A percentile compares a stretch with the other conserved stretches of the same genome.
Evolutionary conservation across 2,329 filamentous ascomycete species (phyloP).

Genomic region (Venturia asperata): DNA sequence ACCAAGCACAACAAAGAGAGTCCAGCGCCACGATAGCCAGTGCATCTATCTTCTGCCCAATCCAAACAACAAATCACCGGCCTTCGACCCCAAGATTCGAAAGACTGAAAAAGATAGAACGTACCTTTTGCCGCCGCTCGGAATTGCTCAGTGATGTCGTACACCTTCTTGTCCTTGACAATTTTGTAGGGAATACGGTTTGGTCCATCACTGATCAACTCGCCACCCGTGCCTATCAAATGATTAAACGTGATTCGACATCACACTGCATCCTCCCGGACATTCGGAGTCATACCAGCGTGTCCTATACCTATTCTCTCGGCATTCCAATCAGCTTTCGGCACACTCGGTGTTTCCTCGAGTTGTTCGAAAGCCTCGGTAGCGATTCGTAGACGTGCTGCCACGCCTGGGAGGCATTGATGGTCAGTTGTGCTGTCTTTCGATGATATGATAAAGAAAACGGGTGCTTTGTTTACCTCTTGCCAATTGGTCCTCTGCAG

Average conservation of each 20-base stretch:
- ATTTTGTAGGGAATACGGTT: neutral
- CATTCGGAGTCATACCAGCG: neutral
- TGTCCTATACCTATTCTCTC: neutral
- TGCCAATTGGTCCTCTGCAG: neutral
- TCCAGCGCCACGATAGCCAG: neutral
- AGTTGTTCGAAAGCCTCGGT: neutral
- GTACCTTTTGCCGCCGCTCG: slow-evolving; percentile 45
- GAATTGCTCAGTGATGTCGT: slow-evolving; percentile 52
- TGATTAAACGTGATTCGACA: neutral
- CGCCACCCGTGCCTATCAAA: neutral
- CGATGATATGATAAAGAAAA: neutral
- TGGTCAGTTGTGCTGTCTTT: neutral
- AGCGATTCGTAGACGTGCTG: neutral
- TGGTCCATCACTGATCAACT: neutral
- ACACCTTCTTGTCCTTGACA: slow-evolving; percentile 32
- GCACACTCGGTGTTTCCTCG: neutral
- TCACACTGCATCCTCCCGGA: neutral
- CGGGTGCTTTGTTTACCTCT: neutral
- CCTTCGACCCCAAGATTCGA: too few species aligned
- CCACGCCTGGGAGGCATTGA: neutral
- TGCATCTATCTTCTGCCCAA: neutral
- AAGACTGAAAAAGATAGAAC: slow-evolving; percentile 21
- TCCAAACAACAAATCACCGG: neutral
- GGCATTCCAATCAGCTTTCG: neutral
- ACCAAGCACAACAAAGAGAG: neutral